phyloP scores from a whole-genome alignment of 2,329 filamentous ascomycete genomes.

The Claviceps lovelessii region DNA sequence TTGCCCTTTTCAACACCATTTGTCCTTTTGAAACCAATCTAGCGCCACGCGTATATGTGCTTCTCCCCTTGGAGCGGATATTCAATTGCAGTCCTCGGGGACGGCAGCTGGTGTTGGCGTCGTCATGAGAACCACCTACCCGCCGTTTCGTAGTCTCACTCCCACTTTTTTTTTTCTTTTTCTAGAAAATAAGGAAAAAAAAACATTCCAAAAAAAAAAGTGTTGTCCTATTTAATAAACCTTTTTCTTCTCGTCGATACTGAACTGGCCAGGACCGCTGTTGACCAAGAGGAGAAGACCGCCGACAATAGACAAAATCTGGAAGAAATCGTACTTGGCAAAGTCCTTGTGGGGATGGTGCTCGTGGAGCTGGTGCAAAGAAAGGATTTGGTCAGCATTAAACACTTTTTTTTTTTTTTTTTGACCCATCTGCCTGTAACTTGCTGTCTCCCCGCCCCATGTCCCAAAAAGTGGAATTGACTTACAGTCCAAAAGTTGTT shows the following conservation, averaged over 20 bases:
- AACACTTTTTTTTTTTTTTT: not conserved
- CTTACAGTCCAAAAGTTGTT: conserved; percentile 99
- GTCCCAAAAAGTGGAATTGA: not conserved
- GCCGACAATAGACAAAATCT: conserved; percentile 95
- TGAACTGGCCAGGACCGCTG: conserved; percentile 94
- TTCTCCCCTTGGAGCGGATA: not conserved
- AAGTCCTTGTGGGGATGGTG: conserved; percentile 99
- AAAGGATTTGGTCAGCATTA: not conserved
- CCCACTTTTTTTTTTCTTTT: not conserved
- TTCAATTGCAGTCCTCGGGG: not conserved
- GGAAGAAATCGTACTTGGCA: conserved; percentile 99
- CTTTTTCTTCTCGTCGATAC: conserved; percentile 99
- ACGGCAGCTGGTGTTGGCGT: conserved; percentile 7
- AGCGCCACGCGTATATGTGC: conserved; percentile 1
- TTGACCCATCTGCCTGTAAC: no score
- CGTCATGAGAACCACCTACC: not conserved
- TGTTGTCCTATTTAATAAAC: conserved; percentile 53
- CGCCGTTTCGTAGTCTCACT: not conserved
- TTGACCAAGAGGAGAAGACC: conserved; percentile 94
- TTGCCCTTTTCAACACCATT: conserved; percentile 1
- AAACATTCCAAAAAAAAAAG: not conserved
- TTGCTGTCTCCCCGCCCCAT: not conserved
- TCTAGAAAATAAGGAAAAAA: not conserved
- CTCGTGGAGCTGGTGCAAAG: conserved; percentile 59
- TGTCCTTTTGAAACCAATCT: not conserved